These are phyloP conservation scores for Kurtzmaniella quercitrusa DNA, from an alignment of 1,139 yeast species.

Conservation along the genomic window DNA sequence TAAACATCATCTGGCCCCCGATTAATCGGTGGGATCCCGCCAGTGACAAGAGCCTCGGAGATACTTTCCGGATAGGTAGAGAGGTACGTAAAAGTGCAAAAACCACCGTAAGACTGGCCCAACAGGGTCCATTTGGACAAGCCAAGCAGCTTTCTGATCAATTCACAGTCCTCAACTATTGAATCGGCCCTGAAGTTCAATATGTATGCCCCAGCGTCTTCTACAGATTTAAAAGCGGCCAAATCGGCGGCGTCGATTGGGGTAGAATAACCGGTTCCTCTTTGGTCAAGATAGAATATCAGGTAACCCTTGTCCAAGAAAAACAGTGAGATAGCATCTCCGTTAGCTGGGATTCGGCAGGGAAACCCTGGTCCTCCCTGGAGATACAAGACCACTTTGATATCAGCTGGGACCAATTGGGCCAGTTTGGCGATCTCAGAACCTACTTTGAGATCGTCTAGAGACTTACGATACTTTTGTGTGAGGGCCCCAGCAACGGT, in stretches of 20 bases:
- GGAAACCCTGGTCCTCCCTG: slow-evolving; percentile 64
- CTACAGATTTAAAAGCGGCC: slow-evolving; percentile 10
- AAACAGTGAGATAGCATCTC: slow-evolving; percentile 31
- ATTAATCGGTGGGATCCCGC: slow-evolving; percentile 54
- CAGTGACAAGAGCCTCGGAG: slow-evolving; percentile 43
- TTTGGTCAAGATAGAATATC: slow-evolving; percentile 49
- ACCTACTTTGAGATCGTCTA: background rate
- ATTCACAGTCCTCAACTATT: slow-evolving; percentile 48
- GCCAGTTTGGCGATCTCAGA: slow-evolving; percentile 5
- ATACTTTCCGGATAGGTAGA: slow-evolving; percentile 40
- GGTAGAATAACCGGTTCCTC: slow-evolving; percentile 55
- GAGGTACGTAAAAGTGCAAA: slow-evolving; percentile 45
- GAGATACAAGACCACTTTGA: slow-evolving; percentile 38
- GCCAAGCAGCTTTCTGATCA: slow-evolving; percentile 36
- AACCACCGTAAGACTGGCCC: slow-evolving; percentile 61
- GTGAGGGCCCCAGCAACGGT: slow-evolving; percentile 31
- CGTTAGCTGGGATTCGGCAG: slow-evolving; percentile 33
- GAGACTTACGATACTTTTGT: slow-evolving; percentile 12
- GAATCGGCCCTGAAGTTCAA: slow-evolving; percentile 48
- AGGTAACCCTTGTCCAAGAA: slow-evolving; percentile 42
- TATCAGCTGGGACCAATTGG: slow-evolving; percentile 19
- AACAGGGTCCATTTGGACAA: slow-evolving; percentile 42
- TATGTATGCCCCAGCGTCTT: slow-evolving; percentile 23
- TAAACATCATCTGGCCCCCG: slow-evolving; percentile 45
- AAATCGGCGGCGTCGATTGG: slow-evolving; percentile 31